Base-by-base conservation (phyloP, 768 basidiomycete species). In the Saitozyma podzolica region DNA sequence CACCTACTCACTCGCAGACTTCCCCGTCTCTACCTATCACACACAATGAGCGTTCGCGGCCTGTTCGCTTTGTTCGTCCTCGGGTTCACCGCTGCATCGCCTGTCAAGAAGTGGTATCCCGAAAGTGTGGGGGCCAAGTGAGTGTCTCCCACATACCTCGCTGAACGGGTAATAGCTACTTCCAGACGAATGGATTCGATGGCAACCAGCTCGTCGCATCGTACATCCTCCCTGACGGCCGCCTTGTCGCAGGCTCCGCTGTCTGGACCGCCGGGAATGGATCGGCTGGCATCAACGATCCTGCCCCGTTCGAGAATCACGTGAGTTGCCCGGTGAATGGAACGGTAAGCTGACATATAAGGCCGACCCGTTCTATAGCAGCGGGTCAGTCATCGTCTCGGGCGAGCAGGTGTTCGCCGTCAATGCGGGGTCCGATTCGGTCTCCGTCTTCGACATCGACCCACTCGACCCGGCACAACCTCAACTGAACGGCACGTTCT, bases 391-490 rank as follows among this genome's bases (percentile, higher is more conserved):
- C 3, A 45, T 61, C 9, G 54, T 56, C 47, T n/a, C 42, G 3
- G 49, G 49, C 13, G 3, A 49, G 29, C 53, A 55, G 40, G 40
- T 56, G 11, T 43, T 61, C n/a, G 60, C 40, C 40, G 60, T 61
- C 40, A 61, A 61, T 43, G 60, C 60, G 37, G 60, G 60, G 13
- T 61, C 60, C 8, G 39, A 61, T 41, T 39, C 60, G n/a, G 45
- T 61, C 19, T 55, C 60, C 10, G 60, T 61, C 17, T 61, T 61
- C 54, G 54, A 61, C 54, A 61, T 61, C 43, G 60, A 61, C 43
- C 52, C 52, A 9, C 9, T 20, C 16, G 60, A 54, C 47, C 60
- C 60, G 11, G 52, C 29, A 9, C 6, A 37, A 29, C 53, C 54
- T 9, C 3, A n/a, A 8, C 42, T 55, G 14, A 19, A 43, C 20